Evolutionary conservation across 2,329 filamentous ascomycete species (phyloP), one percentile per base, ranked within the genome.

Genomic region (Colletotrichum camelliae): DNA sequence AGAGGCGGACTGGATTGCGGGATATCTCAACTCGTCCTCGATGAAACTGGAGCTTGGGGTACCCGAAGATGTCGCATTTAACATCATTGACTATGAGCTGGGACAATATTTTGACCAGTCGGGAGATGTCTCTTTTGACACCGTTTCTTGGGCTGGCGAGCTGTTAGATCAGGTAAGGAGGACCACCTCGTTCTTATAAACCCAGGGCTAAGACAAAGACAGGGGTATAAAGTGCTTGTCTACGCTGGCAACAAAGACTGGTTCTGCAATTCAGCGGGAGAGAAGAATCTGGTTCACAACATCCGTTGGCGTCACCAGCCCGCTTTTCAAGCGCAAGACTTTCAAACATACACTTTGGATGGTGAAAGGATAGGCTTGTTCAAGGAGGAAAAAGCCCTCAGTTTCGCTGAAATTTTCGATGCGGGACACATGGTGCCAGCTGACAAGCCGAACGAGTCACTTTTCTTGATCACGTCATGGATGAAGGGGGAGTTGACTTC

Each of bases 211-310:
- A 62, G 43, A 18, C 7, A 9, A 18, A 7, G 21, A n/a, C 39
- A 72, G 70, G 48, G 48, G 4, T 72, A 67, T 24, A 31, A n/a
- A 7, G 48, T 67, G 8, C 35, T 72, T 18, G 15, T 72, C 12
- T 72, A 72, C 43, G 70, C 48, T 15, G 62, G 62, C 33, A 72
- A 72, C 27, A 72, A 60, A 48, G 70, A 67, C 2, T 72, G 70
- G 62, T 72, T 67, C 27, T 72, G 62, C 35, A 61, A 61, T 24
- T 62, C 39, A 12, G 29, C 4, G 9, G 60, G 68, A n/a, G 58
- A 71, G 24, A 64, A 64, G 58, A 62, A 64, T 16, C 31, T 71
- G 31, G 68, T 57, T 43, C n/a, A 71, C 31, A 65, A 64, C 21
- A 39, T 71, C 12, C 60, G 29, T 27, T 71, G 68, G 68, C 37